Evolutionary conservation across 495 filamentous ascomycete species (phyloP), one percentile per base, ranked within the genome.

Genomic region (Penicillium fimorum): DNA sequence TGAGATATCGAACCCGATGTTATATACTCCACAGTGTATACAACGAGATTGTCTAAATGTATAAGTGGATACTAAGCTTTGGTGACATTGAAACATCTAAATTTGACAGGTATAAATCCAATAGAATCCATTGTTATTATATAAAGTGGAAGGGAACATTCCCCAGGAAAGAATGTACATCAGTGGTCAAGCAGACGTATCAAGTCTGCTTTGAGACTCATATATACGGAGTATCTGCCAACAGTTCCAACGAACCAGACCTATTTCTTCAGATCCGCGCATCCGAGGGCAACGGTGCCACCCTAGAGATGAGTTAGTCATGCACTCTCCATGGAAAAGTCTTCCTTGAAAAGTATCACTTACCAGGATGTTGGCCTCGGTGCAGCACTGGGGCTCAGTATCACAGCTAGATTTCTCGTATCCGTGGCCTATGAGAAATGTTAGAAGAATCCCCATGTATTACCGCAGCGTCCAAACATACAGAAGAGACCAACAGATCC

Each of bases 331-430:
- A 9, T 7, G 7, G 15, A 18, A 12, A 2, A 7, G 7, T 24
- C 17, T 24, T 8, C 1, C 1, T n/a, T 12, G 4, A 1, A 38
- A 6, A 38, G 6, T 29, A 35, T 38, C 30, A 66, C 68, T 59
- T 64, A 75, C 72, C 53, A 71, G 50, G 47, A 75, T 53, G 55
- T 73, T 73, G 44, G 52, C 62, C 57, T 75, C 69, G 30, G 67
- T 66, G 55, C 69, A 75, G 69, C 72, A 73, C 60, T 70, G 57
- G 43, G 70, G 68, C 27, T 27, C 52, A 11, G 56, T 41, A 22
- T 47, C n/a, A 54, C 70, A 75, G 9, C 18, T 50, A 20, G 40
- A 42, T 13, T 33, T 41, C 11, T 65, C 58, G 43, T 70, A 70
- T 20, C 63, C 44, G 50, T 70, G 55, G 56, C 72, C 72, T 75